Base-by-base conservation (phyloP, 768 basidiomycete genomes). In the Piloderma croceum region DNA sequence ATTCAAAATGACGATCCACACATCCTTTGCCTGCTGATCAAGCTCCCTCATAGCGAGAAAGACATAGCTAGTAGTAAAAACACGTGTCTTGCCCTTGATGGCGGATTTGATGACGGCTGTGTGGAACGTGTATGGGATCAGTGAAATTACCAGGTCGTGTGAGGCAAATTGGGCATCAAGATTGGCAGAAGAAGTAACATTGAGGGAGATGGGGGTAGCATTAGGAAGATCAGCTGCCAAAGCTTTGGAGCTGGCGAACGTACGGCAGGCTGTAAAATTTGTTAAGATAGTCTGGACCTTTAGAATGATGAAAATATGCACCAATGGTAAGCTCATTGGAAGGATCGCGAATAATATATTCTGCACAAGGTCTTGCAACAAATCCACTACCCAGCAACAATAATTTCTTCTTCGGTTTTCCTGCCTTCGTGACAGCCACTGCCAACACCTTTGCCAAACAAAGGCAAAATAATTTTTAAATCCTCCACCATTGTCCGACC, bases 21-120 rank as follows among this genome's bases (percentile, higher is more conserved):
- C 92, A 41, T 80, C 76, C 66, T 84, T 85, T 40, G 74, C 87
- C 37, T 77, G 81, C 36, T 71, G 75, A 47, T 97, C 83, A 25
- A 98, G 77, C 46, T 77, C 92, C 43, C 76, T 80, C 80, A 98
- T 93, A 6, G 83, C 84, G 15, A 87, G 88, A 36, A 83, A 90
- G 56, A 97, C 81, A 59, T 99, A 98, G 45, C 84, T 88, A 18
- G 96, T 98, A 25, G 96, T 98, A 50, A 99, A 90, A 24, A 97
- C 92, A 60, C 96, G 71, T 22, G 85, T 90, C 69, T 90, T 10
- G 7, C n/a, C 65, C 63, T 80, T 81, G 72, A 93, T 88, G 31
- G 90, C 90, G 9, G 91, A 84, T 62, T 87, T 81, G 68, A 98
- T 93, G 57, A 99, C 90, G 21, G 71, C 69, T 13, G 81, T 80